A percentile compares a stretch with the other conserved stretches of the same genome.
phyloP scores from a whole-genome alignment of 2,329 filamentous ascomycete species.

The Aspergillus arachidicola region DNA sequence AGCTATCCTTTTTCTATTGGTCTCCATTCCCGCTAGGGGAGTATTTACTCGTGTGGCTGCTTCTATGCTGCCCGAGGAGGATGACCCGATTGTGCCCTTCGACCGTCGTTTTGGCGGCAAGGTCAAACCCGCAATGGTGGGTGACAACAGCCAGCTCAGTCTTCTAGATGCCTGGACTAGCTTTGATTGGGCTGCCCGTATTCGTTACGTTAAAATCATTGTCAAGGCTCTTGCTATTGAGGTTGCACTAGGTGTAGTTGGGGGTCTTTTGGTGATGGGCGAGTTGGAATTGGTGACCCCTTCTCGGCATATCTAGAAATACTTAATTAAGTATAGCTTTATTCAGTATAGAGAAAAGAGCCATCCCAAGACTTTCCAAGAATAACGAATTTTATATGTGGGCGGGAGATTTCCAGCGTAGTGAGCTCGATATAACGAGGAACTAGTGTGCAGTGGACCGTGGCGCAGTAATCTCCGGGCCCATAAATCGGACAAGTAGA shows the following conservation, averaged over 20 bases:
- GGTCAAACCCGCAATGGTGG: constrained; percentile 73
- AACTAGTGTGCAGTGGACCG: too few relatives aligned
- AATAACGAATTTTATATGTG: too few relatives aligned
- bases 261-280: background rate
- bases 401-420: too few relatives aligned
- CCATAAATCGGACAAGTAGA: too few relatives aligned
- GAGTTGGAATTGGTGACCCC: too few relatives aligned
- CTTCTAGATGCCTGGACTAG: constrained; percentile 76
- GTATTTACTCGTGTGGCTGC: constrained; percentile 83
- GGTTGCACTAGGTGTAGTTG: constrained; percentile 33
- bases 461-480: too few relatives aligned
- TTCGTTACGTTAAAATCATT: constrained; percentile 74
- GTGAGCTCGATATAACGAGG: too few relatives aligned
- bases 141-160: constrained; percentile 46
- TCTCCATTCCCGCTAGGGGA: constrained; percentile 75
- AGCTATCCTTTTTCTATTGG: constrained; percentile 38
- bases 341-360: too few relatives aligned
- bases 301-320: too few relatives aligned
- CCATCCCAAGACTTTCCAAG: too few relatives aligned
- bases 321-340: too few relatives aligned
- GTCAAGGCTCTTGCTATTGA: constrained; percentile 68
- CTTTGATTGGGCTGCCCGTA: constrained; percentile 72
- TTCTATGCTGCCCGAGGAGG: constrained; percentile 77
- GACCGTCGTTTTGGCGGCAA: constrained; percentile 83
- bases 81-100: constrained; percentile 85